Evolutionary conservation across 2,329 filamentous ascomycete species (phyloP).

Genomic region (Claviceps humidiphila): DNA sequence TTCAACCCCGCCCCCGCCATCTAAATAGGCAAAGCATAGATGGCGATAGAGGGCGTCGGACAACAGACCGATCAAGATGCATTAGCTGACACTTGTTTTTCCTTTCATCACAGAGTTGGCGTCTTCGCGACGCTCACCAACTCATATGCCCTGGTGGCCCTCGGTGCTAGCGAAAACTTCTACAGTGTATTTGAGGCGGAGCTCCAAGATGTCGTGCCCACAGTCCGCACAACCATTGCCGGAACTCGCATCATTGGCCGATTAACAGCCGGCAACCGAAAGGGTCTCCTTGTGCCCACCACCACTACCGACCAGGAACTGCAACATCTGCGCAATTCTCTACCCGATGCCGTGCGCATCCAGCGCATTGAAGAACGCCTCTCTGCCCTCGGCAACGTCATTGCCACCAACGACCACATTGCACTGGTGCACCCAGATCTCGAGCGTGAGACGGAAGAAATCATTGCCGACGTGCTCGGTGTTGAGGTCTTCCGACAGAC

Average conservation of each 20-base stretch:
- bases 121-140: constrained; percentile 96
- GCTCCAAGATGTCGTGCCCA: constrained; percentile 92
- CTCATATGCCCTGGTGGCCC: constrained; percentile 85
- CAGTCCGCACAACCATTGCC: constrained; percentile 91
- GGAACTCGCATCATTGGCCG: constrained; percentile 93
- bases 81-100: not conserved
- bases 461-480: constrained; percentile 85
- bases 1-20: constrained; percentile 15
- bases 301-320: constrained; percentile 96
- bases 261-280: constrained; percentile 90
- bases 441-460: constrained; percentile 96
- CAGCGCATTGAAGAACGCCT: constrained; percentile 96
- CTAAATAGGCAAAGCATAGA: not conserved
- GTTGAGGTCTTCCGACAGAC: constrained; percentile 90
- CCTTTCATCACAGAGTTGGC: constrained; percentile 54
- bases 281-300: constrained; percentile 90
- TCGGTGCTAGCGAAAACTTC: constrained; percentile 96
- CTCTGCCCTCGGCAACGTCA: constrained; percentile 91
- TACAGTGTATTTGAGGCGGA: constrained; percentile 98
- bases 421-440: constrained; percentile 92
- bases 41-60: not conserved
- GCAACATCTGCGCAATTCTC: constrained; percentile 87
- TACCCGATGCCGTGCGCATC: constrained; percentile 85
- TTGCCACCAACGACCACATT: constrained; percentile 92
- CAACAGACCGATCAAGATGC: not conserved